Base-by-base conservation (phyloP, 2,329 filamentous ascomycete species). In the Colletotrichum sp. region DNA sequence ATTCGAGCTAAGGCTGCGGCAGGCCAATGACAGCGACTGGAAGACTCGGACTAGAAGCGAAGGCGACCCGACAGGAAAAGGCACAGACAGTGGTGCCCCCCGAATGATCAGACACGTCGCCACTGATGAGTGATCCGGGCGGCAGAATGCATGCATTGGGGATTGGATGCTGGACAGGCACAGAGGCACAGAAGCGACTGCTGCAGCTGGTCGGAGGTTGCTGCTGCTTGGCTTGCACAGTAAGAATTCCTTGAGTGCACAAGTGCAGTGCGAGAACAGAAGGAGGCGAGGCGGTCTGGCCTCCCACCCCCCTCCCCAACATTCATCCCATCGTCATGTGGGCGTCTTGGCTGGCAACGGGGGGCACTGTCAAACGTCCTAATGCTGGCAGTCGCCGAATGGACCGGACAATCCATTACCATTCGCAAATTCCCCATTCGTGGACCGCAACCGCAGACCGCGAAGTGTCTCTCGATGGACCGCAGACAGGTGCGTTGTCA, bases 401-500 rank as follows among this genome's bases (percentile, higher is more conserved):
- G 38, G 24, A 28, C 61, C 72, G 69, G 21, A 55, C 34, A 66
- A 72, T 66, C 52, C 68, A 76, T 76, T 76, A 76, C 75, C 67
- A 63, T 75, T 75, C 32, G 43, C 52, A 75, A 76, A 76, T 26
- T 58, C 58, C 52, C 74, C 67, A 75, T 76, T 76, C 75, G 75
- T 75, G 75, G 75, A 68, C 63, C 56, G 61, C n/a, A 21, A 21
- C 43, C 18, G 43, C 43, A 48, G 43, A 48, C 43, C 43, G 43
- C 43, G 43, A 48, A 13, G n/a, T 48, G 43, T 48, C 43, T 48
- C 43, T 21, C 43, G 43, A 48, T 48, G 68, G 52, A 55, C 18
- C 61, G 72, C 69, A 69, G 58, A 59, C 61, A 62, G 36, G 38
- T 65, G 72, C 61, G 30, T 38, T 66, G 48, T 55, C 14, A 26